Base-by-base conservation (phyloP, 1,284 basidiomycete species). In the Ceratobasidium sp. region DNA sequence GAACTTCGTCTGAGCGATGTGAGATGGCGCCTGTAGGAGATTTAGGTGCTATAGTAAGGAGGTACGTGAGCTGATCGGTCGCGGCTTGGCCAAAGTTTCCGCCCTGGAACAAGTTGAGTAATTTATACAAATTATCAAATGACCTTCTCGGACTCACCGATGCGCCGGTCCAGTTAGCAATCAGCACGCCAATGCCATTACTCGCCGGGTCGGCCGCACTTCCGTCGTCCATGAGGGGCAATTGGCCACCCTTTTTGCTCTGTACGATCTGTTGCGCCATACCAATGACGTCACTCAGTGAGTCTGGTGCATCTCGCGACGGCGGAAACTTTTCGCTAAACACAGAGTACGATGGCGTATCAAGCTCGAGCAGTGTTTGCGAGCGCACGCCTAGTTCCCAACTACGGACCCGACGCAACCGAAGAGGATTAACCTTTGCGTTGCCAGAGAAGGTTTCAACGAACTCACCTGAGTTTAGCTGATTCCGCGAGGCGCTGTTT, bases 21-120 rank as follows among this genome's bases (percentile, higher is more conserved):
- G 88, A 89, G 52, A 90, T 90, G 0, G 89, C 89, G 7, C 88
- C 88, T 68, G 89, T 88, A 42, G 80, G 83, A 62, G 84, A 86
- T 40, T 87, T 84, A 0, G 89, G 88, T 0, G 86, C 88, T 0
- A 79, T 77, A 20, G 82, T 82, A 6, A 86, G 82, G 65, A 90
- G 80, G 80, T 86, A 85, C 17, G 61, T 33, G 23, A 82, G 69
- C 42, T 80, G 79, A 23, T 78, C 79, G 2, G 69, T 44, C 10
- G 80, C 80, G 23, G 80, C 80, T 38, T 73, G 69, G 26, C 44
- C 79, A 46, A 66, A 80, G 61, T 78, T 79, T 28, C 61, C 73
- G 15, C 73, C 73, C 62, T 75, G 12, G 10, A 42, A 40, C 15
- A n/a, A 68, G 40, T 28, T 54, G 33, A 33, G 33, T 33, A 33